Evolutionary conservation across 257 asterid genomes (phyloP).

Genomic region (Solanum piurae): DNA sequence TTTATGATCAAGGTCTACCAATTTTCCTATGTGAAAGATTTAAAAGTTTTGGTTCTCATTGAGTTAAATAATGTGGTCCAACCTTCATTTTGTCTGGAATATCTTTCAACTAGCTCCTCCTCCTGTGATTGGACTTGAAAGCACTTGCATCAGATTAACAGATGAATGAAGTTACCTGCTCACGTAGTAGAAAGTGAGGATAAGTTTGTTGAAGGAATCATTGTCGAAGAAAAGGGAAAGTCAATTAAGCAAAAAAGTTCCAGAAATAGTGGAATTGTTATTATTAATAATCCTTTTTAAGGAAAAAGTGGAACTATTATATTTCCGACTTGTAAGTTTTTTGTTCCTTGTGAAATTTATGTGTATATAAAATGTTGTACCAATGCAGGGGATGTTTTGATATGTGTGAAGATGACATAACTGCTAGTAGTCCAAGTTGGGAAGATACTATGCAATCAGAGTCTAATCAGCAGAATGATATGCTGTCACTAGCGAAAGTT

Average conservation of each 20-base stretch:
- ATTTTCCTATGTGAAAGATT: not conserved
- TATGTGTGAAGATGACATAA: conserved; percentile 64
- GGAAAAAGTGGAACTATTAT: not conserved
- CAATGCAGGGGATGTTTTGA: conserved; percentile 87
- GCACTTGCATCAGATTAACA: not conserved
- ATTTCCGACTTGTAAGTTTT: not conserved
- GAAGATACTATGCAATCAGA: conserved; percentile 49
- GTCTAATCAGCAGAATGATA: conserved; percentile 34
- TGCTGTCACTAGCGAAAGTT: conserved; percentile 18
- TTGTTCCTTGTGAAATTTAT: not conserved
- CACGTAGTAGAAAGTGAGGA: not conserved
- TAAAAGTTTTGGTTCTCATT: not conserved
- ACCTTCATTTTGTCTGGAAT: not conserved
- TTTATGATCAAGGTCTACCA: not conserved
- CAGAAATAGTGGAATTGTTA: not conserved
- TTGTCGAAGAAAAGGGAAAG: not conserved
- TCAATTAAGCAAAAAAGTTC: not conserved
- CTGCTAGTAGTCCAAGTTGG: conserved; percentile 51
- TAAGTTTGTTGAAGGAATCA: not conserved
- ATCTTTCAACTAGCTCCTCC: not conserved
- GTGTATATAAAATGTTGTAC: conserved; percentile 6
- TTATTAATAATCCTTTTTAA: not conserved
- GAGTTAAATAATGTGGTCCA: not conserved
- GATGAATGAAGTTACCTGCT: not conserved
- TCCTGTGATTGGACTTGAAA: not conserved